Conservation (phyloP, 345 rosid genomes). For the Bretschneidera sinensis region DNA sequence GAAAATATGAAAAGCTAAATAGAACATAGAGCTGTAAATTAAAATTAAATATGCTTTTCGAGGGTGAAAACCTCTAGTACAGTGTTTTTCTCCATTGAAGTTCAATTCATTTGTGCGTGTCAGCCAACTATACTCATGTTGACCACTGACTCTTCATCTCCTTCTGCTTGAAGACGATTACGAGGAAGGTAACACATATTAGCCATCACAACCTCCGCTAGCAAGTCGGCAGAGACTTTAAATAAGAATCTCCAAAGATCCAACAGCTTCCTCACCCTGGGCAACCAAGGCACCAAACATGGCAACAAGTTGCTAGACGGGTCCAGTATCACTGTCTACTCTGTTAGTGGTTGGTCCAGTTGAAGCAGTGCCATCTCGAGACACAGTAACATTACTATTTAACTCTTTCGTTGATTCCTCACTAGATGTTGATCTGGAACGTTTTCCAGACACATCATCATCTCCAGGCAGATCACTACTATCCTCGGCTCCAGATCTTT, state of each 20-base stretch:
- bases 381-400: conserved; percentile 27
- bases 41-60: too few species aligned
- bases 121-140: conserved; percentile 69
- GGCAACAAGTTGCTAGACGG: conserved; percentile 87
- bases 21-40: too few species aligned
- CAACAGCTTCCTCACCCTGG: conserved; percentile 91
- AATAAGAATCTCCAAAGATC: conserved; percentile 83
- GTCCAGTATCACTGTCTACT: conserved; percentile 54
- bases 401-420: conserved; percentile 58
- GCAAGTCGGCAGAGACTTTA: conserved; percentile 86
- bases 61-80: too few species aligned
- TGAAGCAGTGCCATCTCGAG: conserved; percentile 43
- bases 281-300: conserved; percentile 96
- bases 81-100: too few species aligned
- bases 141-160: conserved; percentile 46
- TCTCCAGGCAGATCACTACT: conserved; percentile 42
- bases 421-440: conserved; percentile 52
- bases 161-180: conserved; percentile 41
- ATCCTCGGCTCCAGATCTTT: conserved; percentile 63
- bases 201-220: conserved; percentile 95
- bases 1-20: too few species aligned
- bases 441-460: conserved; percentile 56
- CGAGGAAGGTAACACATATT: conserved; percentile 78
- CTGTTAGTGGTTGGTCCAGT: conserved; percentile 37
- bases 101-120: conserved; percentile 43